Evolutionary conservation across 108 stramenopile genomes (phyloP).

Genomic region (Cyclotella cryptica): DNA sequence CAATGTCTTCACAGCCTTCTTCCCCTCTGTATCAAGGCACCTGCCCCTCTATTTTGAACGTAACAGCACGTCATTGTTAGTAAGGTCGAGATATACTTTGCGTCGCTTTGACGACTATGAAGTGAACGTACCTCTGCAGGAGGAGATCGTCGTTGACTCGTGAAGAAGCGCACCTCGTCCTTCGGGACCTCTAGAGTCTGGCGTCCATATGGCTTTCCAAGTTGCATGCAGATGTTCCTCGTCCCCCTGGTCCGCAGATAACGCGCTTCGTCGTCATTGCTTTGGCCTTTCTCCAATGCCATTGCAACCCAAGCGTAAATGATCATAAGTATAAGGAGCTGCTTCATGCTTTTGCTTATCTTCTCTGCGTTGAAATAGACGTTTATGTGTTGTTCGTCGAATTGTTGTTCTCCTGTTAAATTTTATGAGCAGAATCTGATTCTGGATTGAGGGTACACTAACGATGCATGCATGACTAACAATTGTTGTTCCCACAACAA

Average conservation of each 20-base stretch:
- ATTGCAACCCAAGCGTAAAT: constrained; percentile 1
- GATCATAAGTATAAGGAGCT: background rate
- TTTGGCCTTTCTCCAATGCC: constrained; percentile 3
- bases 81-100: background rate
- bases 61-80: background rate
- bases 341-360: constrained; percentile 2
- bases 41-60: background rate
- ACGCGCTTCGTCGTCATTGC: background rate
- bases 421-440: constrained; percentile 11
- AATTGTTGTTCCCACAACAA: background rate
- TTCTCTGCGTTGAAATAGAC: background rate
- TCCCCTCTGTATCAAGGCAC: constrained; percentile 2
- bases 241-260: background rate
- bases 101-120: background rate
- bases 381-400: background rate
- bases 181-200: constrained; percentile 15
- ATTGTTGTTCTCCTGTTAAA: background rate
- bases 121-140: constrained; percentile 5
- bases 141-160: constrained; percentile 5
- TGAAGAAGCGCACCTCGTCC: constrained; percentile 10
- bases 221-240: constrained; percentile 8
- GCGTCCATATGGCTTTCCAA: background rate
- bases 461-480: background rate
- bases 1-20: constrained; percentile 8
- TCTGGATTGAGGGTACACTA: too few relatives aligned